Percentiles rank a stretch among this genome's conserved stretches.
Conservation (phyloP, 371 early-diverging fungal species). For the Sporodiniella umbellata region DNA sequence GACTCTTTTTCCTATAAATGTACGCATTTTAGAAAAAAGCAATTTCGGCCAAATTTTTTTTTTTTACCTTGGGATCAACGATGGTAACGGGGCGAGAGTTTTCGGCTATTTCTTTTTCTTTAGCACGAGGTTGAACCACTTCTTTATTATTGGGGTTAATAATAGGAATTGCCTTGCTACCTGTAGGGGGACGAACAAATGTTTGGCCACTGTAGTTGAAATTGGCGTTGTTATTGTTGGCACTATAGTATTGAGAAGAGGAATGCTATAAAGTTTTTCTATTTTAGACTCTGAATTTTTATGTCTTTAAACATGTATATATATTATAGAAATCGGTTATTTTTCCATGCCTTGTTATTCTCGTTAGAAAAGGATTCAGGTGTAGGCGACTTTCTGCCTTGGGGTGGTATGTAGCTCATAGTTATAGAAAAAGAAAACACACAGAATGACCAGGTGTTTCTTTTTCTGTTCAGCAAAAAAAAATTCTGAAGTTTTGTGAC, state of each 20-base stretch:
- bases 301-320: conserved; percentile 6
- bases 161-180: conserved; percentile 63
- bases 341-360: conserved; percentile 10
- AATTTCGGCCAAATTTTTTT: conserved; percentile 23
- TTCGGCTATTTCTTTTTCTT: conserved; percentile 14
- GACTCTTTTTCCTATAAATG: conserved; percentile 13
- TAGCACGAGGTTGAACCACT: conserved; percentile 50
- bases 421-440: conserved; percentile 20
- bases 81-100: conserved; percentile 59
- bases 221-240: conserved; percentile 27
- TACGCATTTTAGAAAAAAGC: too few species aligned
- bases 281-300: not conserved
- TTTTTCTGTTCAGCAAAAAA: too few species aligned
- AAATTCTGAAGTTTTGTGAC: too few species aligned
- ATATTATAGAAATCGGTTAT: conserved; percentile 33
- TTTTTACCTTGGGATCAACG: conserved; percentile 51
- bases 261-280: conserved; percentile 21
- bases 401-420: conserved; percentile 22
- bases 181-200: conserved; percentile 48
- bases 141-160: conserved; percentile 72
- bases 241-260: conserved; percentile 22
- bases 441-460: not conserved
- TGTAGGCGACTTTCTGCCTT: conserved; percentile 31
- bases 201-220: conserved; percentile 30
- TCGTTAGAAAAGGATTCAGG: conserved; percentile 18